Percentiles rank a stretch among this genome's conserved stretches.
phyloP scores from a whole-genome alignment of 495 filamentous ascomycete genomes.

The Pyrenula massariospora region DNA sequence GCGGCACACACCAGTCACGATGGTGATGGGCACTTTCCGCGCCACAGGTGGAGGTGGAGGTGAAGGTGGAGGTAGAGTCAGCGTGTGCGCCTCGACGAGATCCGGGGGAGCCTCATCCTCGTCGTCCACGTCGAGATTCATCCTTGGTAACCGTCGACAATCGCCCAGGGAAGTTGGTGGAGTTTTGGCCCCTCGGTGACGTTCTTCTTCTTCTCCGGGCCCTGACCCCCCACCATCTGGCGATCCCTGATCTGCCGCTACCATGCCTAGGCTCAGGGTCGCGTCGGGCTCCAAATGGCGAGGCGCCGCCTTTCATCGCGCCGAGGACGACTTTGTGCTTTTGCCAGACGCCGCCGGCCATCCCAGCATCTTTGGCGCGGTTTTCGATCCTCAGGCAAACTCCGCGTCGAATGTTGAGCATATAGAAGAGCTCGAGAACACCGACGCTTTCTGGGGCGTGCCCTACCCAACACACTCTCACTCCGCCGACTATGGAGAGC shows the following conservation, averaged over 20 bases:
- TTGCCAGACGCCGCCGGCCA: neutral
- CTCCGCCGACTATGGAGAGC: neutral
- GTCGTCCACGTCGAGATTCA: conserved; percentile 43
- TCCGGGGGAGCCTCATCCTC: conserved; percentile 58
- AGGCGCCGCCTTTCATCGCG: neutral
- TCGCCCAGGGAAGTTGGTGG: no score
- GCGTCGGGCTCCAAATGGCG: neutral
- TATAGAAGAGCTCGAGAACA: neutral
- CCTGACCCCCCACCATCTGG: conserved; percentile 17
- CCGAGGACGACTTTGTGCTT: neutral
- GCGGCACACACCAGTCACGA: conserved; percentile 63
- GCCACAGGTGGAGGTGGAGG: conserved; percentile 23
- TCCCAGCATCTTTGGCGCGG: no score
- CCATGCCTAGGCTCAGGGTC: conserved; percentile 7
- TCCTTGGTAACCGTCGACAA: no score
- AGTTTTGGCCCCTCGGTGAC: neutral
- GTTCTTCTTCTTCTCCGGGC: conserved; percentile 25
- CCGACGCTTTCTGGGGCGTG: neutral
- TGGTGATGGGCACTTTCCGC: conserved; percentile 80
- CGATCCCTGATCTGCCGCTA: conserved; percentile 18
- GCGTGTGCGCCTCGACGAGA: conserved; percentile 46
- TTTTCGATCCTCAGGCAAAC: neutral
- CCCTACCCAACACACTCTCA: neutral
- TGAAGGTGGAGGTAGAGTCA: conserved; percentile 14
- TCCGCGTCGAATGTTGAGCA: neutral